These are phyloP conservation scores for Aaosphaeria pasadenensis DNA, from an alignment of 2,329 filamentous ascomycete genomes.

Conservation along the genomic window DNA sequence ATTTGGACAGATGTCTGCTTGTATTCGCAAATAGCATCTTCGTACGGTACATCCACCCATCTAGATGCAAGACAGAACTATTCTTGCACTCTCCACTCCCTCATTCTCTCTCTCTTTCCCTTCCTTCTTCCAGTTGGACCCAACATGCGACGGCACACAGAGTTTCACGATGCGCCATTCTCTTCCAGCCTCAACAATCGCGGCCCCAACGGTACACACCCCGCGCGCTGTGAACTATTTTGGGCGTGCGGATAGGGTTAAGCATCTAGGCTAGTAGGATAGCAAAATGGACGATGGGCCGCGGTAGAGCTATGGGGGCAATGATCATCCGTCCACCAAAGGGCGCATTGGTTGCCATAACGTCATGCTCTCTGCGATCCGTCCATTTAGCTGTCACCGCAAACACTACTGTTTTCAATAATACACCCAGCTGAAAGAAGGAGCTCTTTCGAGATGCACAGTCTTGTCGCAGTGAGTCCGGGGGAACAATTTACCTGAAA, in stretches of 20 bases:
- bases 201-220: not conserved
- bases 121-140: not conserved
- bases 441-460: not conserved
- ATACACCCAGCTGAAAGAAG: no score
- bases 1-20: not conserved
- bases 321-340: conserved; percentile 10
- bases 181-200: not conserved
- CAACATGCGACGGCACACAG: conserved; percentile 7
- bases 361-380: not conserved
- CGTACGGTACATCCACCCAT: no score
- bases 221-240: not conserved
- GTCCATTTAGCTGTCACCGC: not conserved
- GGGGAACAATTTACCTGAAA: conserved; percentile 7
- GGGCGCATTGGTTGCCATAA: not conserved
- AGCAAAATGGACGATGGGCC: not conserved
- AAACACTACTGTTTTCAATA: not conserved
- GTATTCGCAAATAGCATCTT: no score
- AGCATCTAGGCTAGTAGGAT: conserved; percentile 9
- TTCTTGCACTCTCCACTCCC: not conserved
- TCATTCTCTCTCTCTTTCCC: not conserved
- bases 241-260: conserved; percentile 11
- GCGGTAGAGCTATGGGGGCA: conserved; percentile 3
- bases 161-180: conserved; percentile 15
- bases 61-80: no score
- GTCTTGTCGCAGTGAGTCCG: not conserved